phyloP scores from a whole-genome alignment of 1,139 yeast species.

The Suhomyces chickasaworum region DNA sequence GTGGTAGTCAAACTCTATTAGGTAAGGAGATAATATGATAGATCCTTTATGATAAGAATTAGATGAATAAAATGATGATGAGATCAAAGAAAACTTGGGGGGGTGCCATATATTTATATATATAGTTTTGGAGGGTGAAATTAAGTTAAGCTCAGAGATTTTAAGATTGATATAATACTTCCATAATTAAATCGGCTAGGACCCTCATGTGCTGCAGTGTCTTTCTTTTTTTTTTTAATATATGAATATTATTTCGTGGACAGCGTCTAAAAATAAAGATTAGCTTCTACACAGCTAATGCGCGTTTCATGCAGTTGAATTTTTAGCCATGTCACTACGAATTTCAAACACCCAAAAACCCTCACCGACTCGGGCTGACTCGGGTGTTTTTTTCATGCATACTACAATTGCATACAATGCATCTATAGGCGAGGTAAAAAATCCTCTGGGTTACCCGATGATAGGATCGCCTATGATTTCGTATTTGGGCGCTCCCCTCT shows the following conservation, averaged over 20 bases:
- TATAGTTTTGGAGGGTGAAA: constrained; percentile 10
- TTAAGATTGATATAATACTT: constrained; percentile 11
- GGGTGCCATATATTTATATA: constrained; percentile 9
- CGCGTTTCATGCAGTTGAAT: constrained; percentile 15
- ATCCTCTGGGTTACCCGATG: background rate
- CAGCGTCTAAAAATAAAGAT: constrained; percentile 12
- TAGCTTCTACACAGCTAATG: constrained; percentile 14
- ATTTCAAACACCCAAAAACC: constrained; percentile 8
- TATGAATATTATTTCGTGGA: too few species aligned
- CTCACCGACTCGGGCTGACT: constrained; percentile 1
- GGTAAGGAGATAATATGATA: too few species aligned
- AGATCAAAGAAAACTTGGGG: constrained; percentile 2
- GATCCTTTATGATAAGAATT: constrained; percentile 1
- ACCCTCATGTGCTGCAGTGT: constrained; percentile 12
- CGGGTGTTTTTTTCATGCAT: constrained; percentile 1
- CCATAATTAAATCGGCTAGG: constrained; percentile 14
- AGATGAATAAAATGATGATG: background rate
- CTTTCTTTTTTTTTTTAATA: constrained; percentile 7
- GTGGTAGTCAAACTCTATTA: too few species aligned
- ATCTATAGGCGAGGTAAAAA: constrained; percentile 1
- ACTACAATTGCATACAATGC: background rate
- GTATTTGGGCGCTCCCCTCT: background rate
- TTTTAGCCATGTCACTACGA: constrained; percentile 5
- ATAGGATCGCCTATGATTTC: background rate
- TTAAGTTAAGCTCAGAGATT: constrained; percentile 12